phyloP scores from a whole-genome alignment of 164 flowering plant genomes.

The Nymphaea colorata region DNA sequence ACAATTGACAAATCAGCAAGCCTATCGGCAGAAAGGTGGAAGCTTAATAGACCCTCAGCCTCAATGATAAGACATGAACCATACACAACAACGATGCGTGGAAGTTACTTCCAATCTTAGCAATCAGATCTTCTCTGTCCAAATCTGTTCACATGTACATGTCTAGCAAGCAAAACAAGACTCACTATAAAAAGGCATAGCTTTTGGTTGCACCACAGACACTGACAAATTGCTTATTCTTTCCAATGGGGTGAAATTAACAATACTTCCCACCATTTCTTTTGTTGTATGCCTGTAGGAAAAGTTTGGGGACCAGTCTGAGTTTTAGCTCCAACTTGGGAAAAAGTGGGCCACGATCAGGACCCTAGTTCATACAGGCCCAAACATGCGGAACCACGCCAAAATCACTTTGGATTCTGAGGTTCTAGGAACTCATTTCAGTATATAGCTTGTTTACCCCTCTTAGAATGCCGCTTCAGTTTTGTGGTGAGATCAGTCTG shows the following conservation, averaged over 20 bases:
- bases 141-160: background rate
- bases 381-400: no score
- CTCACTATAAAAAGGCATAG: background rate
- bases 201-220: background rate
- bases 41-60: background rate
- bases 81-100: background rate
- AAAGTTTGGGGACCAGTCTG: background rate
- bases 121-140: background rate
- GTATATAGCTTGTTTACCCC: no score
- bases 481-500: no score
- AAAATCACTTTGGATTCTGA: no score
- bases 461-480: no score
- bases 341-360: background rate
- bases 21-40: background rate
- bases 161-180: background rate
- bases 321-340: background rate
- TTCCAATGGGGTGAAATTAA: background rate
- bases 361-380: background rate
- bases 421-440: no score
- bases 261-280: background rate
- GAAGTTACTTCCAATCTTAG: background rate
- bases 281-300: background rate
- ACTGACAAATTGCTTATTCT: background rate
- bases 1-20: no score
- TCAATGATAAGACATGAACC: background rate